Conservation (phyloP, 1,284 basidiomycete genomes). For the Schizophyllum amplum region DNA sequence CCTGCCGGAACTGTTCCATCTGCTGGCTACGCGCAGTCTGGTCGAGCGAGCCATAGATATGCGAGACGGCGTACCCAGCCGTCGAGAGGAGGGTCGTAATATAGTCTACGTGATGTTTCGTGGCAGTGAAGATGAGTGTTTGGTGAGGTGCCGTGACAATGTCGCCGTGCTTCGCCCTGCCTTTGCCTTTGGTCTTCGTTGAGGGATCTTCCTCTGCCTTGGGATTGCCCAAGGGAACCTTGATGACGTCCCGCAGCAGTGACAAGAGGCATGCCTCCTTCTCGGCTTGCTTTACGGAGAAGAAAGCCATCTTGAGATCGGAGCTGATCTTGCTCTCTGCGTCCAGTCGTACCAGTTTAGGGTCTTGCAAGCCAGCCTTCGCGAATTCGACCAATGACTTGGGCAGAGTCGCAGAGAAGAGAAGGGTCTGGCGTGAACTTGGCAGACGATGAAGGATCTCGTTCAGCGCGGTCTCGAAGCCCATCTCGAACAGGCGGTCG, state of each 20-base stretch:
- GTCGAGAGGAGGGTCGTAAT: constrained; percentile 72
- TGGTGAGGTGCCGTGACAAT: constrained; percentile 72
- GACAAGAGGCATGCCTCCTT: constrained; percentile 90
- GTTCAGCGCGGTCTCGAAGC: constrained; percentile 86
- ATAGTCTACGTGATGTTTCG: constrained; percentile 99
- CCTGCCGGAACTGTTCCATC: constrained; percentile 87
- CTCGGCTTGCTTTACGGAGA: constrained; percentile 87
- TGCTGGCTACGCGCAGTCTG: constrained; percentile 89
- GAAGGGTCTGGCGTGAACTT: constrained; percentile 78
- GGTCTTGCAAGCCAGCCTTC: constrained; percentile 90
- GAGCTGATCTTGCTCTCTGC: constrained; percentile 93
- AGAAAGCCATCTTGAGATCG: constrained; percentile 92
- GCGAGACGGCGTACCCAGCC: constrained; percentile 90
- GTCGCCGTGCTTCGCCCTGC: constrained; percentile 43
- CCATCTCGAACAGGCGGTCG: constrained; percentile 97
- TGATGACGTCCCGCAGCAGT: constrained; percentile 83
- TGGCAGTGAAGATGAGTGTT: constrained; percentile 92
- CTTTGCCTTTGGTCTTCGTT: constrained; percentile 22
- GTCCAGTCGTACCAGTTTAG: constrained; percentile 91
- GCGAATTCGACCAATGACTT: constrained; percentile 97
- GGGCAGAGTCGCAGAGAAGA: constrained; percentile 96
- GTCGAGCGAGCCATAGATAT: constrained; percentile 95
- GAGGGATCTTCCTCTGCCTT: constrained; percentile 20
- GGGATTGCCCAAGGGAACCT: constrained; percentile 54
- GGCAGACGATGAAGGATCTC: constrained; percentile 91